These are phyloP conservation scores for Phanerochaete carnosa DNA, from an alignment of 768 basidiomycete genomes.

Conservation along the genomic window DNA sequence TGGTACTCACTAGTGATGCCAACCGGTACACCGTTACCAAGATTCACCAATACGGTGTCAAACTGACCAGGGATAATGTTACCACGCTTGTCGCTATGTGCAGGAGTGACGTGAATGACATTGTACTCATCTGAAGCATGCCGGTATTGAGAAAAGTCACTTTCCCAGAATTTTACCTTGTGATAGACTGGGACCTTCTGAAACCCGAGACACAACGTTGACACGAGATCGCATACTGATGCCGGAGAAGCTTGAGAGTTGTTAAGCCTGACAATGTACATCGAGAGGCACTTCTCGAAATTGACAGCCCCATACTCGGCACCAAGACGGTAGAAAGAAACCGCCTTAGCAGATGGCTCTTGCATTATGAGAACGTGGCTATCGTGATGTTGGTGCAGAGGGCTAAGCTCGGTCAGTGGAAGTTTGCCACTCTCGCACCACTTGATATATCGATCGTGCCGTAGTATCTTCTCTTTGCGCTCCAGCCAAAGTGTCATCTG, in stretches of 20 bases:
- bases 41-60: slow-evolving; percentile 30
- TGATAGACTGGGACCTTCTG: slow-evolving; percentile 29
- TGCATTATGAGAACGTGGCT: slow-evolving; percentile 21
- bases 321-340: slow-evolving; percentile 17
- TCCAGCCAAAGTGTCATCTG: slow-evolving; percentile 40
- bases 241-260: slow-evolving; percentile 14
- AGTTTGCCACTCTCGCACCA: background rate
- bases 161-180: slow-evolving; percentile 26
- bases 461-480: slow-evolving; percentile 26
- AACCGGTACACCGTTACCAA: background rate
- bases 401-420: background rate
- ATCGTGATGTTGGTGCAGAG: slow-evolving; percentile 6
- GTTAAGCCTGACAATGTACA: slow-evolving; percentile 22
- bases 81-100: background rate
- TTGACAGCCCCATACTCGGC: slow-evolving; percentile 26
- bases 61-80: slow-evolving; percentile 25
- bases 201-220: slow-evolving; percentile 20
- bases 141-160: slow-evolving; percentile 11
- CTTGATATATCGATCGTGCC: background rate
- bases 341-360: slow-evolving; percentile 22
- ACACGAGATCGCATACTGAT: slow-evolving; percentile 15
- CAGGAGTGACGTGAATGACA: slow-evolving; percentile 27
- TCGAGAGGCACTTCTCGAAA: slow-evolving; percentile 26
- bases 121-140: slow-evolving; percentile 19
- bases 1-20: background rate